Base-by-base conservation (phyloP, 2,329 filamentous ascomycete genomes). In the Sclerotinia subarctica region DNA sequence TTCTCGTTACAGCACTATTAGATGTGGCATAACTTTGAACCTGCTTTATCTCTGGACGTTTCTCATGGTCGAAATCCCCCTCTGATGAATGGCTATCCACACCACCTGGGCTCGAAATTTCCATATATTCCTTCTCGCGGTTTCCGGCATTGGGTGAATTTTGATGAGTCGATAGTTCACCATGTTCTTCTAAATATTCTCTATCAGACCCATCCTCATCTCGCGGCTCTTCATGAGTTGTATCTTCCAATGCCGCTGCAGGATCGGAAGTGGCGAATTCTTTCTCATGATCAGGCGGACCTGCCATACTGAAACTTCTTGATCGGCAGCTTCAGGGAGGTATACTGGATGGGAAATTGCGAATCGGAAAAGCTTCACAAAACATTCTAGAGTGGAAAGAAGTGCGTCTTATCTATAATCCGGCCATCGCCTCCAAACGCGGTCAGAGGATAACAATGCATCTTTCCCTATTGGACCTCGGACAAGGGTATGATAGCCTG, bases 21-120 rank as follows among this genome's bases (percentile, higher is more conserved):
- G 82, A 82, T 54, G 86, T 88, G 42, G 83, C 85, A 75, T 82
- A 79, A 71, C 84, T 88, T 71, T 81, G 81, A 38, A 82, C 82
- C 56, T 78, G 80, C 66, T 78, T 77, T 64, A 85, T 68, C 57
- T 78, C 75, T 17, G 76, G 75, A 0, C 73, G 77, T 51, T 71
- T 77, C 42, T 70, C 73, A 7, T 70, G 60, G 35, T 68, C 56
- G 3, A 51, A 63, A 52, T 71, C 68, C 26, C 51, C 66, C 64
- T 59, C 26, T 10, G 73, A 66, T 56, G 70, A 68, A 70, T 54
- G 70, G 67, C 66, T 69, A 10, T 70, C 66, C 26, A 70, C 67
- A 46, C 70, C 69, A 53, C 26, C 46, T 51, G 59, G 46, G 47
- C 75, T 58, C 10, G 71, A 72, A 53, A 71, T 70, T 54, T 69